These are phyloP conservation scores for Betula pendula DNA, from an alignment of 306 rosid genomes.

Conservation along the genomic window DNA sequence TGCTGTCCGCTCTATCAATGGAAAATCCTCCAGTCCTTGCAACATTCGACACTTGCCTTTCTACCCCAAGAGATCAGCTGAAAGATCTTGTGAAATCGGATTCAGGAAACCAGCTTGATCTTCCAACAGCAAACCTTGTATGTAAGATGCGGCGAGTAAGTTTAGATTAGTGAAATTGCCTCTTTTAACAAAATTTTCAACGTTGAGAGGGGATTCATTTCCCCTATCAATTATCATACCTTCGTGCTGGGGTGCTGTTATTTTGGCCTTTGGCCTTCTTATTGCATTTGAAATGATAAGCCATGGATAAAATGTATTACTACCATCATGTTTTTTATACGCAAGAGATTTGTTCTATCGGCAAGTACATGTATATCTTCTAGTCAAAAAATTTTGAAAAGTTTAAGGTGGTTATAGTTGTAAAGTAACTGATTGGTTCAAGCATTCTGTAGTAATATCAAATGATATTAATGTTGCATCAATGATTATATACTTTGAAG, in stretches of 20 bases:
- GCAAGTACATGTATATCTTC: background rate
- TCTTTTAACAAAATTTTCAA: background rate
- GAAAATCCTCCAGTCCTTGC: slow-evolving; percentile 74
- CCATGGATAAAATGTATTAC: background rate
- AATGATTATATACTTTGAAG: background rate
- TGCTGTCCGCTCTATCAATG: slow-evolving; percentile 92
- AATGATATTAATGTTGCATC: background rate
- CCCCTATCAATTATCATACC: background rate
- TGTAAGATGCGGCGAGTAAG: slow-evolving; percentile 84
- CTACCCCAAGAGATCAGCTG: slow-evolving; percentile 72
- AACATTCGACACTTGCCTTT: slow-evolving; percentile 79
- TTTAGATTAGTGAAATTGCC: slow-evolving; percentile 34
- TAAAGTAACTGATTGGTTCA: background rate
- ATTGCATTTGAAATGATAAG: background rate
- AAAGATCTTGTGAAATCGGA: slow-evolving; percentile 73
- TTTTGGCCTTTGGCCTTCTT: background rate
- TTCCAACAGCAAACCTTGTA: slow-evolving; percentile 86
- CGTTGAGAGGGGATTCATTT: background rate
- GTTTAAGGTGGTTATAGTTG: background rate
- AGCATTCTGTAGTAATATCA: background rate
- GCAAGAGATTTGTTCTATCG: background rate
- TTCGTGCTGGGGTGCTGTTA: background rate
- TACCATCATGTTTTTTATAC: background rate
- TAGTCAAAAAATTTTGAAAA: background rate
- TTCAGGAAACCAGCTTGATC: slow-evolving; percentile 71